A percentile compares a stretch with the other conserved stretches of the same genome.
Evolutionary conservation across 257 asterid genomes (phyloP).

Genomic region (Jaltomata sinuosa): DNA sequence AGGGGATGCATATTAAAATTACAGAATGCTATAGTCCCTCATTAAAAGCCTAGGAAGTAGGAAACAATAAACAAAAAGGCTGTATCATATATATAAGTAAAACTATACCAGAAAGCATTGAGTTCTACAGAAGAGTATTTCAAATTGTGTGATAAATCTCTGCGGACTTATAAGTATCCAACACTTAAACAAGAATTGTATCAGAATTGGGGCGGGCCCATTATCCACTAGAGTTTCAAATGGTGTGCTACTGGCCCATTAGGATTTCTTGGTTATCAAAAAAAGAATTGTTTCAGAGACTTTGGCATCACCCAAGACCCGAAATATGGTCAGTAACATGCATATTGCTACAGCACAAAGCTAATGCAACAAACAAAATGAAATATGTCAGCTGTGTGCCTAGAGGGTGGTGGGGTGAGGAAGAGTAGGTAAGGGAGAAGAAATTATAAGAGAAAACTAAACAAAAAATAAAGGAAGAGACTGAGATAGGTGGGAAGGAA

Average conservation of each 20-base stretch:
- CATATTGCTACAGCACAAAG: background rate
- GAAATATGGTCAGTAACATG: background rate
- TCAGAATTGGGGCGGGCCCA: no score
- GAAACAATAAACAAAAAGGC: background rate
- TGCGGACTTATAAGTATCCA: background rate
- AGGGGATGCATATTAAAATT: background rate
- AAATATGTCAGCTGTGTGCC: background rate
- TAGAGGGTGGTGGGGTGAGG: background rate
- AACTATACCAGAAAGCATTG: background rate
- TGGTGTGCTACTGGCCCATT: no score
- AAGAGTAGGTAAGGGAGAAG: background rate
- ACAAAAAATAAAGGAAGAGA: background rate
- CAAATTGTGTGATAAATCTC: background rate
- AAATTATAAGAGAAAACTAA: background rate
- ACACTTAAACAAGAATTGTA: background rate
- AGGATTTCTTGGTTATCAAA: no score
- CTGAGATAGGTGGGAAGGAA: background rate
- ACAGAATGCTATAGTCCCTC: background rate
- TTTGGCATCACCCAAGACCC: background rate
- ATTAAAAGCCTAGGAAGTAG: background rate
- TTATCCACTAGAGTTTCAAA: no score
- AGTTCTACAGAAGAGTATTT: background rate
- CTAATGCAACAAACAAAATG: background rate
- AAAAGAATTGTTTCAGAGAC: background rate
- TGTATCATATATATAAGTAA: background rate